Conservation (phyloP, 305 asterid species). For the Solanum hybrid region DNA sequence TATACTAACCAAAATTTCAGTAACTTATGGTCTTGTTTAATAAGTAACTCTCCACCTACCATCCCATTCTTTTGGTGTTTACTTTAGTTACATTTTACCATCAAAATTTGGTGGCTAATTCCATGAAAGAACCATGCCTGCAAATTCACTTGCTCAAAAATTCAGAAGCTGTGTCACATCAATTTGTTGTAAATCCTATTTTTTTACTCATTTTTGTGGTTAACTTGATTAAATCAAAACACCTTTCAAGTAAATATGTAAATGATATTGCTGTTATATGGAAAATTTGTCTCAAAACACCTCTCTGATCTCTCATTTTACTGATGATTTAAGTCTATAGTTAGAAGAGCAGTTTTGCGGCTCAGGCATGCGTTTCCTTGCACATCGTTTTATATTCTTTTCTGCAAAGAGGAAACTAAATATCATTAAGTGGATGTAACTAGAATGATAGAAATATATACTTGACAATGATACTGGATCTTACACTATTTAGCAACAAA, state of each 20-base stretch:
- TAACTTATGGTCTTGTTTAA: neutral
- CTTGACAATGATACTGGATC: neutral
- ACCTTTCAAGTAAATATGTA: neutral
- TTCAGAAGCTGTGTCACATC: neutral
- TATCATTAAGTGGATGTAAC: neutral
- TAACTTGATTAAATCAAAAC: neutral
- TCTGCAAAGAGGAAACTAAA: neutral
- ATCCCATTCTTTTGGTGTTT: neutral
- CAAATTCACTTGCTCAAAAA: neutral
- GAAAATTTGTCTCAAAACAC: neutral
- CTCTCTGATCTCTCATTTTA: neutral
- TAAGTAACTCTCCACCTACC: neutral
- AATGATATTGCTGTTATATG: neutral
- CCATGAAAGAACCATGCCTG: neutral
- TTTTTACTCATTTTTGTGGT: neutral
- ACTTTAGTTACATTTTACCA: neutral
- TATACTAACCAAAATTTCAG: neutral
- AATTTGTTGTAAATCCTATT: neutral
- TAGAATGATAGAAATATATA: neutral
- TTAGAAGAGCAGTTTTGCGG: neutral
- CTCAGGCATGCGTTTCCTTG: neutral
- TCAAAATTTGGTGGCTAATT: neutral
- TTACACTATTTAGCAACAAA: slow-evolving; percentile 15
- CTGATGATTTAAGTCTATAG: neutral
- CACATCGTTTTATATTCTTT: neutral